These are phyloP conservation scores for Verticillium isaacii DNA, from an alignment of 2,329 filamentous ascomycete genomes.

Conservation along the genomic window DNA sequence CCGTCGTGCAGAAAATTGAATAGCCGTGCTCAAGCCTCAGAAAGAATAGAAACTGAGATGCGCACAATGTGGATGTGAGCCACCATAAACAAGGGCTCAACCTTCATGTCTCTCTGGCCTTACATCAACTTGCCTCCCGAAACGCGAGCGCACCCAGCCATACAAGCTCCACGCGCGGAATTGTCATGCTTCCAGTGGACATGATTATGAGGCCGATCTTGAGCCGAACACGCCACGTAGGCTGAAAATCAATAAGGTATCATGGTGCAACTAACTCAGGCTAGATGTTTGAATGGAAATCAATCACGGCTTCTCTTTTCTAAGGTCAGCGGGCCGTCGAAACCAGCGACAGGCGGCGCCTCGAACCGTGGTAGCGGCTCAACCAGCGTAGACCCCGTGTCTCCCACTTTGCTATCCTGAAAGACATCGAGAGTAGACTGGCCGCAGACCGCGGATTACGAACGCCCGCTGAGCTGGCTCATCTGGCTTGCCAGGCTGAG, in stretches of 20 bases:
- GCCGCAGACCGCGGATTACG: not conserved
- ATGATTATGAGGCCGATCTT: not conserved
- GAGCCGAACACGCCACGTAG: not conserved
- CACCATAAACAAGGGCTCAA: too few species aligned
- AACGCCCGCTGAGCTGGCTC: slow-evolving; percentile 31
- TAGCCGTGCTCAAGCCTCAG: too few species aligned
- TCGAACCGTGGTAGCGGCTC: not conserved
- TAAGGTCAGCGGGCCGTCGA: not conserved
- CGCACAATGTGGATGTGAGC: too few species aligned
- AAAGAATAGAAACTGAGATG: too few species aligned
- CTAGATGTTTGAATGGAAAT: not conserved
- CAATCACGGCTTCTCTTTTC: not conserved
- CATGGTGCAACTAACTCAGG: not conserved
- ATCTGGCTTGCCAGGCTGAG: slow-evolving; percentile 46
- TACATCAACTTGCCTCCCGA: too few species aligned
- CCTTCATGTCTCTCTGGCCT: too few species aligned
- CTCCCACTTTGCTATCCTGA: not conserved
- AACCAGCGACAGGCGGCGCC: not conserved
- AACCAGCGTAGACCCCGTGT: too few species aligned
- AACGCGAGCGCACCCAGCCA: too few species aligned
- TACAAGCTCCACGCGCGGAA: too few species aligned
- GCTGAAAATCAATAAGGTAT: not conserved
- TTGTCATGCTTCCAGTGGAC: too few species aligned
- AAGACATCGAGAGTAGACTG: not conserved
- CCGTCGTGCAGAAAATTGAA: too few species aligned